These are phyloP conservation scores for Clonostachys sp. DNA, from an alignment of 2,329 filamentous ascomycete genomes.

Conservation along the genomic window DNA sequence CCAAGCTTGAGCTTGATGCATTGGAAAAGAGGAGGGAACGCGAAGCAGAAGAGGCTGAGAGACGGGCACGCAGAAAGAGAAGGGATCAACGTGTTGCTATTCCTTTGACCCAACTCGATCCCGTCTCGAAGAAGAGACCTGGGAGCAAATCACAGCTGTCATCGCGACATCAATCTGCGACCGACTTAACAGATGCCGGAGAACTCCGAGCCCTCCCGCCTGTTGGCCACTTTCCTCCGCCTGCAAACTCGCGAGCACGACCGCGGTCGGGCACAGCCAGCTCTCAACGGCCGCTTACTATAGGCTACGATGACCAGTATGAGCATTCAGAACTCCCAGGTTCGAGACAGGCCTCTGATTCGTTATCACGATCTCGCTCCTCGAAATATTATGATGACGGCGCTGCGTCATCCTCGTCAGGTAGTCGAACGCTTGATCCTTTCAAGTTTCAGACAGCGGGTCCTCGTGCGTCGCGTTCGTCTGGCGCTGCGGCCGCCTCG, in stretches of 20 bases:
- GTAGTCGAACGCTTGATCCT: constrained; percentile 31
- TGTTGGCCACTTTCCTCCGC: constrained; percentile 47
- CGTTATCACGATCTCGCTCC: constrained; percentile 23
- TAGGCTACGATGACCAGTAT: constrained; percentile 22
- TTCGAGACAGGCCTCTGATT: constrained; percentile 39
- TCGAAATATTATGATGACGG: constrained; percentile 23
- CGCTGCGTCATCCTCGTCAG: constrained; percentile 18
- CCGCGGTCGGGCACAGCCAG: constrained; percentile 34
- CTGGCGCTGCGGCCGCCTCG: constrained; percentile 21
- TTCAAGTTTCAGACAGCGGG: constrained; percentile 49
- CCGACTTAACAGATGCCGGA: constrained; percentile 25
- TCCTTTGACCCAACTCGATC: constrained; percentile 46
- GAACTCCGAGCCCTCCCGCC: constrained; percentile 33
- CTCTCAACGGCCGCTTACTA: constrained; percentile 27
- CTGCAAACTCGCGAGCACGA: constrained; percentile 31
- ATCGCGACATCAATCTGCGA: constrained; percentile 30
- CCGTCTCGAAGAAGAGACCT: constrained; percentile 27
- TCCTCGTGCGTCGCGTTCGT: constrained; percentile 27
- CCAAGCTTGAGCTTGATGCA: constrained; percentile 73
- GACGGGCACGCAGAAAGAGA: constrained; percentile 25
- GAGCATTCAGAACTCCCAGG: no score
- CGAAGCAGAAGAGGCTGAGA: constrained; percentile 39
- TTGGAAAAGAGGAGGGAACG: constrained; percentile 65
- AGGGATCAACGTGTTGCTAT: constrained; percentile 46
- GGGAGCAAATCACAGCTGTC: constrained; percentile 23